Evolutionary conservation across 2,329 filamentous ascomycete genomes (phyloP).

Genomic region (Nannizzia gypsea): DNA sequence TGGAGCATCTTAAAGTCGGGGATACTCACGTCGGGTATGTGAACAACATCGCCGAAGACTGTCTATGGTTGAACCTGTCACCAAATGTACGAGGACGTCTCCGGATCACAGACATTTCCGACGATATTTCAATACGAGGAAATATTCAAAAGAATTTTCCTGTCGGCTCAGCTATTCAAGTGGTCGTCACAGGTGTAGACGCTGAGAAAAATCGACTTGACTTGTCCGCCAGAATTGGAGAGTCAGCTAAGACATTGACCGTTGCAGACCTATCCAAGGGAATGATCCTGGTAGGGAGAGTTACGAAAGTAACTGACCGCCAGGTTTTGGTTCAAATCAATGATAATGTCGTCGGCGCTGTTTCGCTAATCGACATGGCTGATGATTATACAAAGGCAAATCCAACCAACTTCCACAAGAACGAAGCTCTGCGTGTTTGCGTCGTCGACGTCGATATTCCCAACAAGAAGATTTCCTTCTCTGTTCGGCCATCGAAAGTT

Average conservation of each 20-base stretch:
- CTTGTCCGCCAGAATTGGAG: slow-evolving; percentile 61
- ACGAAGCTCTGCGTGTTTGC: slow-evolving; percentile 79
- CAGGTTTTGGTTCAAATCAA: slow-evolving; percentile 78
- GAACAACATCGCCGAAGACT: slow-evolving; percentile 73
- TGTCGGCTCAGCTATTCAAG: slow-evolving; percentile 74
- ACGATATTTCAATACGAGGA: slow-evolving; percentile 68
- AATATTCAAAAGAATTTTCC: slow-evolving; percentile 73
- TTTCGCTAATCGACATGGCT: slow-evolving; percentile 69
- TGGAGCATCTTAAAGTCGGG: slow-evolving; percentile 62
- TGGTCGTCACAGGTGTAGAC: slow-evolving; percentile 66
- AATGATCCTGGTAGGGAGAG: slow-evolving; percentile 67
- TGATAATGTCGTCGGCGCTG: slow-evolving; percentile 63
- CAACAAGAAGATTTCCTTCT: slow-evolving; percentile 76
- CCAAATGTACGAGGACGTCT: slow-evolving; percentile 79
- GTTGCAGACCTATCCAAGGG: slow-evolving; percentile 64
- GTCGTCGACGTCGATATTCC: slow-evolving; percentile 65
- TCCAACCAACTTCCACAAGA: slow-evolving; percentile 62
- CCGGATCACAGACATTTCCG: slow-evolving; percentile 68
- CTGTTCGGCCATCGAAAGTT: slow-evolving; percentile 74
- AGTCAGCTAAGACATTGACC: slow-evolving; percentile 46
- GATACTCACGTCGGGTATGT: slow-evolving; percentile 70
- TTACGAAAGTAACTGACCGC: slow-evolving; percentile 76
- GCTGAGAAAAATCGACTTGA: slow-evolving; percentile 63
- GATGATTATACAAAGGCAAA: slow-evolving; percentile 79
- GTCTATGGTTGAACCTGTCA: slow-evolving; percentile 81